A percentile compares a stretch with the other conserved stretches of the same genome.
These are phyloP conservation scores for Scedosporium aurantiacum DNA, from an alignment of 2,329 filamentous ascomycete species.

Conservation along the genomic window DNA sequence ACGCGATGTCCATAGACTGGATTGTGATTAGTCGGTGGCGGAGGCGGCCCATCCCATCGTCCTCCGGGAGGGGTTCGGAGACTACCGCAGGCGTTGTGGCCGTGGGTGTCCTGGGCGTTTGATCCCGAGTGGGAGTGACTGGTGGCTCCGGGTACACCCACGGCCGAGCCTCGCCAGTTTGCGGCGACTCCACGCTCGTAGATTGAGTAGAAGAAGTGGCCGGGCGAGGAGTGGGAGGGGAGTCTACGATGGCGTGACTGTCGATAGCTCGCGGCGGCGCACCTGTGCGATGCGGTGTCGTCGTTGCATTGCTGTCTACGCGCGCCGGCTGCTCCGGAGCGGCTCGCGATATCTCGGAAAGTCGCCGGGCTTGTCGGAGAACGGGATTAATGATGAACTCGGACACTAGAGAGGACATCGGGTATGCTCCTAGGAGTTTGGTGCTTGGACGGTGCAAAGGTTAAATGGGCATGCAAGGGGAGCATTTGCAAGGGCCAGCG, in stretches of 20 bases:
- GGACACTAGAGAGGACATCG: constrained; percentile 53
- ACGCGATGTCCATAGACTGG: constrained; percentile 47
- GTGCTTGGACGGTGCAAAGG: not conserved
- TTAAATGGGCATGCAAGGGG: not conserved
- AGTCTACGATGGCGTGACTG: constrained; percentile 16
- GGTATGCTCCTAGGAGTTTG: constrained; percentile 7
- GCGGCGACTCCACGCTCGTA: constrained; percentile 18
- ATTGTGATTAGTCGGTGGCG: constrained; percentile 58
- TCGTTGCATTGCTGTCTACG: constrained; percentile 12
- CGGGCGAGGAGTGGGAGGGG: constrained; percentile 17
- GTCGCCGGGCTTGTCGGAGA: constrained; percentile 52
- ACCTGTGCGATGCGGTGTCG: not conserved
- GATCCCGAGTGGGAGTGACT: not conserved
- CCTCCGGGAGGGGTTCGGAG: constrained; percentile 47
- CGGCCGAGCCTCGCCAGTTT: not conserved
- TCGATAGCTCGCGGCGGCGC: constrained; percentile 9
- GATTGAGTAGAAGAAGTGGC: constrained; percentile 23
- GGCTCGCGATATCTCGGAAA: constrained; percentile 40
- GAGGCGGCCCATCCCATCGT: constrained; percentile 65
- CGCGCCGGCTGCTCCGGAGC: constrained; percentile 12
- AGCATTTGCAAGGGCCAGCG: not conserved
- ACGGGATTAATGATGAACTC: constrained; percentile 57
- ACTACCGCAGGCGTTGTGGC: constrained; percentile 2
- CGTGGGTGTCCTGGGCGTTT: constrained; percentile 2
- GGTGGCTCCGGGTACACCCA: not conserved